Evolutionary conservation across 805 yeast genomes (phyloP), one percentile per base, ranked within the genome.

Genomic region (Hanseniaspora meyeri): DNA sequence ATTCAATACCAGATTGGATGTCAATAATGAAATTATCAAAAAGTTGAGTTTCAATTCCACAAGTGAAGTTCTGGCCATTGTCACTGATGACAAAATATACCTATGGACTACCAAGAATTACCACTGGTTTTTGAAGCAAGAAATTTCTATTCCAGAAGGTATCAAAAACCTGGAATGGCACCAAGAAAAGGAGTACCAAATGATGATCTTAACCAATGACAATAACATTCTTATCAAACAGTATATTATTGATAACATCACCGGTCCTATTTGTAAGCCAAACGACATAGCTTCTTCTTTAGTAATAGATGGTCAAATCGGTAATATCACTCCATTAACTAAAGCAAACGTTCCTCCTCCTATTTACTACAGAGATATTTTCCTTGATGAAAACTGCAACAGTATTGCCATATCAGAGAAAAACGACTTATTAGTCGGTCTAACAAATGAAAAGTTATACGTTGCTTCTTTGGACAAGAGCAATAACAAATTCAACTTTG

Each of bases 301-400:
- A 20, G 96, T 91, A 0, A 74, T 84, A 38, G 97, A 93, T 70
- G 96, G 96, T 1, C 62, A 68, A 1, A 74, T 76, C 12, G 78
- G 83, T 14, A 79, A 81, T 61, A 70, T 89, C 24, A 91, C 98
- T 0, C 97, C 97, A 0, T 73, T 93, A 39, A 76, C 85, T 1
- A 66, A 82, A 34, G 95, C 96, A 1, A 88, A 83, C 65, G 91
- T 88, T 11, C 99, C 99, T 3, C 99, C 99, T 0, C 99, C 99
- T 45, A 80, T 87, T 65, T 77, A 87, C 27, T 83, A 77, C 65
- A 76, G 95, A 58, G 86, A 82, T 50, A 68, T 87, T 51, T 78
- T 76, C 10, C 70, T 81, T 12, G 74, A 73, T 9, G 73, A 71
- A 1, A 79, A 79, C 57, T 80, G 88, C 8, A 66, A 75, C 20